Base-by-base conservation (phyloP, 768 basidiomycete species). In the Cubamyces sp. region DNA sequence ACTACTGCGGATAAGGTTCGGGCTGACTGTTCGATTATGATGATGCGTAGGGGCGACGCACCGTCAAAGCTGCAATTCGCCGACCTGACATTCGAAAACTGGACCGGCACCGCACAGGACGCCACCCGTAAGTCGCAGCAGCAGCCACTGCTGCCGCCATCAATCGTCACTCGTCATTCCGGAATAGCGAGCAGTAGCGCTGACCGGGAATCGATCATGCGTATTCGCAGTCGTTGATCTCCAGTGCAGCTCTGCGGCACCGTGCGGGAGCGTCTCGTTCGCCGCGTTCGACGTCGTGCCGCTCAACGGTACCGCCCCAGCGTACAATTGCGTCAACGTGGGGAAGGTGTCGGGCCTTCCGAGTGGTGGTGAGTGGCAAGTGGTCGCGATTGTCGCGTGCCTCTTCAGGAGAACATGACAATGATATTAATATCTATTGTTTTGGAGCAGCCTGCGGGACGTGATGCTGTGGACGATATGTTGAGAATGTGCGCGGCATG, bases 41-140 rank as follows among this genome's bases (percentile, higher is more conserved):
- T n/a, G n/a, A n/a, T n/a, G n/a, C n/a, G 40, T 52, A 84, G 83
- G n/a, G 79, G 74, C 5, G 84, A 85, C 69, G 67, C 73, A 18
- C 82, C 82, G 7, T 85, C 84, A 4, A 73, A 69, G 23, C 65
- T 84, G 46, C 78, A 76, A 57, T 83, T 86, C 64, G 75, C 76
- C 47, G 74, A 80, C 51, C 69, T 86, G 21, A 73, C 73, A 25
- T 85, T 82, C 62, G 71, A 73, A 18, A 74, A 80, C 62, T 82
- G 81, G 77, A 75, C 69, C 30, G 84, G 84, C 28, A 84, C 80
- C 1, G 75, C 81, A 5, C 55, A 65, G 52, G 58, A 52, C 18
- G 50, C 65, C 34, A 64, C 59, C 19, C n/a, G 71, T 72, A 41
- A 45, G 67, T 26, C 5, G 28, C 7, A 43, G 19, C 34, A 9